Percentiles rank a stretch among this genome's conserved stretches.
Conservation (phyloP, 2,329 filamentous ascomycete species). For the Ceratocystis cubensis region DNA sequence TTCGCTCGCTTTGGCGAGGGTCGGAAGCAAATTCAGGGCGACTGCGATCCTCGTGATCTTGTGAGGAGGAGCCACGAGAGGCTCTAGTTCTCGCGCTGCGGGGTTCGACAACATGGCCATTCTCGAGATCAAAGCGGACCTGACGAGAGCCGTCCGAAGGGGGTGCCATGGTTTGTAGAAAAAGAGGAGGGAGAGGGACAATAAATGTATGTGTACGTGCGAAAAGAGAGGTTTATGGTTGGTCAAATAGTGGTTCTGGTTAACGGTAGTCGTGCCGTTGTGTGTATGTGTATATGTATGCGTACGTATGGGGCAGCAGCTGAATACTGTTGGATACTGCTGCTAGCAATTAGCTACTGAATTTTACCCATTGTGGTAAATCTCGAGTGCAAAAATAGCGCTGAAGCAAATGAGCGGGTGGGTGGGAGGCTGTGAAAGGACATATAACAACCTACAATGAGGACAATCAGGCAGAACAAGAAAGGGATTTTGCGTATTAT, state of each 20-base stretch:
- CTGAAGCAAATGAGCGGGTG: too few relatives aligned
- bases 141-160: conserved; percentile 6
- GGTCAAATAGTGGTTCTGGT: background rate
- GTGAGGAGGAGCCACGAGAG: background rate
- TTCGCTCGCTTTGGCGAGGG: conserved; percentile 12
- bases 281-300: background rate
- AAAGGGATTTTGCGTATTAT: background rate
- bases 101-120: conserved; percentile 1
- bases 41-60: conserved; percentile 12
- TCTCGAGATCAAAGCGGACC: conserved; percentile 15
- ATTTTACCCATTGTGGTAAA: too few relatives aligned
- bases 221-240: background rate
- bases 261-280: background rate
- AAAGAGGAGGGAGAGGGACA: background rate
- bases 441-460: background rate
- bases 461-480: background rate
- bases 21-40: conserved; percentile 12
- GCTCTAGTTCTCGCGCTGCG: background rate
- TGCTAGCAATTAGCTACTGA: too few relatives aligned
- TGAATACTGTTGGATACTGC: background rate
- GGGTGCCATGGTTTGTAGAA: conserved; percentile 1
- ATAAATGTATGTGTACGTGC: background rate
- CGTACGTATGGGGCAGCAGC: background rate
- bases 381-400: too few relatives aligned
- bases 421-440: too few relatives aligned